Evolutionary conservation across 148 eudicot species (phyloP).

Genomic region (Rhododendron ovatum): DNA sequence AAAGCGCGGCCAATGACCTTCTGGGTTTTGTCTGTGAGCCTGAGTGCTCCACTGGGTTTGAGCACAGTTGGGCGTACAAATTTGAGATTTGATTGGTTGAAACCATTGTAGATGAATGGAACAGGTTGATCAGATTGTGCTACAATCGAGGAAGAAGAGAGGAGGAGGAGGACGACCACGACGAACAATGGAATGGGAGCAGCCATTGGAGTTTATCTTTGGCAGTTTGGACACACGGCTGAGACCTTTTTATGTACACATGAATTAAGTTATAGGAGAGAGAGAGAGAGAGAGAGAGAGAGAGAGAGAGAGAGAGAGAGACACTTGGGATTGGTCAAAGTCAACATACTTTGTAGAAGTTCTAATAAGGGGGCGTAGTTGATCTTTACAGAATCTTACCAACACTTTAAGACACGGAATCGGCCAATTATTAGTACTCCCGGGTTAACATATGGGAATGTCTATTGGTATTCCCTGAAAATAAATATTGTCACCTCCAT

Average conservation of each 20-base stretch:
- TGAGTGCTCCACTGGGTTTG: constrained; percentile 22
- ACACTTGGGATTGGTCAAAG: neutral
- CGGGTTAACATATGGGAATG: too few species aligned
- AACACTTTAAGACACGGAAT: neutral
- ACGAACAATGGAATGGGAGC: neutral
- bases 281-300: neutral
- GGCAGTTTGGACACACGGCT: neutral
- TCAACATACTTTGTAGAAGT: neutral
- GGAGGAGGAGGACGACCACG: neutral
- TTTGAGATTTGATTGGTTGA: constrained; percentile 11
- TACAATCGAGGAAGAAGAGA: neutral
- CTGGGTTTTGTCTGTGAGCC: constrained; percentile 16
- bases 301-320: neutral
- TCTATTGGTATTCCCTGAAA: too few species aligned
- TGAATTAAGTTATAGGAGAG: neutral
- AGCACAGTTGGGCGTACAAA: neutral
- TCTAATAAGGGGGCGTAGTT: neutral
- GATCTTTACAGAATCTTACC: neutral
- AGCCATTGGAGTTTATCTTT: neutral
- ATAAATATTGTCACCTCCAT: too few species aligned
- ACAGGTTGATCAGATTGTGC: constrained; percentile 3
- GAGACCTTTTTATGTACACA: neutral
- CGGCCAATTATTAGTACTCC: too few species aligned
- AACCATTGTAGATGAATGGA: constrained; percentile 20
- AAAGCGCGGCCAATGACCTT: constrained; percentile 22